A percentile compares a stretch with the other conserved stretches of the same genome.
Conservation (phyloP, 2,329 filamentous ascomycete genomes). For the Ophidiomyces ophidiicola region DNA sequence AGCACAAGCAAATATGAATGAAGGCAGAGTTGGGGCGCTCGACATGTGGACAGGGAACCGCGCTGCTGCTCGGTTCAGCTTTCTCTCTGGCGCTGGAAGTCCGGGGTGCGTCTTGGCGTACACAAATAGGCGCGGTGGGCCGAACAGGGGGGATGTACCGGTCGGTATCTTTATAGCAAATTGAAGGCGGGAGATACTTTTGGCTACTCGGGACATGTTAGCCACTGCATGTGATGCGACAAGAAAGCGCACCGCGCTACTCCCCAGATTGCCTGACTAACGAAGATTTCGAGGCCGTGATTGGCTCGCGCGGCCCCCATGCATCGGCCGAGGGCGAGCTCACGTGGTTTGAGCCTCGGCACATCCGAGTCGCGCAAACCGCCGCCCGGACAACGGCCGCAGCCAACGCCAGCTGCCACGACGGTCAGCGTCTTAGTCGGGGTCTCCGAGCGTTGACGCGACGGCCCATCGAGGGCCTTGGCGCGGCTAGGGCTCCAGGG, state of each 20-base stretch:
- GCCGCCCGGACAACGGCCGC: not conserved
- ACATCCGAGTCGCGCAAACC: not conserved
- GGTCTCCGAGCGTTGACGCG: not conserved
- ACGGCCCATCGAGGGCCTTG: not conserved
- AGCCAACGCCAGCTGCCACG: not conserved
- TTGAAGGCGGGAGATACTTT: no score
- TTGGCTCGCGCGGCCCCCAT: not conserved
- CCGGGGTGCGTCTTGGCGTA: no score
- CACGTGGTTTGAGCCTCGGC: slow-evolving; percentile 6
- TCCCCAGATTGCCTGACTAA: not conserved
- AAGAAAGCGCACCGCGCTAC: not conserved
- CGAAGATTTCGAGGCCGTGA: not conserved
- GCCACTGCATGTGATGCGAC: slow-evolving; percentile 8
- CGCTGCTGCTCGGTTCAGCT: no score
- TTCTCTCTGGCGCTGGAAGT: no score
- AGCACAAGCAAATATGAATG: no score
- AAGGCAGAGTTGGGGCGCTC: no score
- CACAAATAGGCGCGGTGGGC: no score
- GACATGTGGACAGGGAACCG: no score
- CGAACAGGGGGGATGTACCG: no score
- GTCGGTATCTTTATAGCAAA: no score
- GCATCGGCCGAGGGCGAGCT: not conserved
- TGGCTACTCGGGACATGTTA: no score
- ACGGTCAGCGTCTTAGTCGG: not conserved
- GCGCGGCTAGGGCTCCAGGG: no score